Evolutionary conservation across 345 rosid genomes (phyloP).

Genomic region (Carallia brachiata): DNA sequence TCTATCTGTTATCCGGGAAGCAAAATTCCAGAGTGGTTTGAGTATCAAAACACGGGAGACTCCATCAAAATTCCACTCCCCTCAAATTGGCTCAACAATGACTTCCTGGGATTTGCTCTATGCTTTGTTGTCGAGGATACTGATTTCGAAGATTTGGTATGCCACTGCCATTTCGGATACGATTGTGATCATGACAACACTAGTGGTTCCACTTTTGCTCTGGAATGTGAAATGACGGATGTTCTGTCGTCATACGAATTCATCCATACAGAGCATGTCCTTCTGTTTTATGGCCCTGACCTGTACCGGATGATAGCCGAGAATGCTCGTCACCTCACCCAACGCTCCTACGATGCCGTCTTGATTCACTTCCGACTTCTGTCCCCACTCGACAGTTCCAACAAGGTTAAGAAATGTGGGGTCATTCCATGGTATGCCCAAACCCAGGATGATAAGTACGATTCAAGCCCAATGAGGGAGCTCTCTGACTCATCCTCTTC

Average conservation of each 20-base stretch:
- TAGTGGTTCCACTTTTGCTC: not conserved
- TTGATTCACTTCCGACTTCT: not conserved
- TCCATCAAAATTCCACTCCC: not conserved
- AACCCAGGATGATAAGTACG: not conserved
- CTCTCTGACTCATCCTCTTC: too few relatives aligned
- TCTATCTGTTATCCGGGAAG: not conserved
- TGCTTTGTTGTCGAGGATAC: too few relatives aligned
- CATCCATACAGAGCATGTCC: not conserved
- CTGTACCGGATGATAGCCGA: not conserved
- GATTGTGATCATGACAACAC: not conserved
- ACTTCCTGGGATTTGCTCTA: too few relatives aligned
- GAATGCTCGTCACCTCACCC: not conserved
- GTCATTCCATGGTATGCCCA: not conserved
- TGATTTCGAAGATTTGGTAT: too few relatives aligned
- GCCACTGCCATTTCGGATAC: too few relatives aligned
- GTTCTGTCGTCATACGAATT: too few relatives aligned
- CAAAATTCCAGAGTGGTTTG: conserved; percentile 3
- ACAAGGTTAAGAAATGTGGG: not conserved
- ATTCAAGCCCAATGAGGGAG: too few relatives aligned
- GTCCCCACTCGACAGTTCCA: not conserved
- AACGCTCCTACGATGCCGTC: not conserved
- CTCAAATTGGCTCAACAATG: not conserved
- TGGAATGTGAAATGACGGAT: too few relatives aligned
- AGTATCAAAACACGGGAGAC: not conserved
- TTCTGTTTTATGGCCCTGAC: too few relatives aligned